These are phyloP conservation scores for Globisporangium yorkense DNA, from an alignment of 352 stramenopile genomes.

Conservation along the genomic window DNA sequence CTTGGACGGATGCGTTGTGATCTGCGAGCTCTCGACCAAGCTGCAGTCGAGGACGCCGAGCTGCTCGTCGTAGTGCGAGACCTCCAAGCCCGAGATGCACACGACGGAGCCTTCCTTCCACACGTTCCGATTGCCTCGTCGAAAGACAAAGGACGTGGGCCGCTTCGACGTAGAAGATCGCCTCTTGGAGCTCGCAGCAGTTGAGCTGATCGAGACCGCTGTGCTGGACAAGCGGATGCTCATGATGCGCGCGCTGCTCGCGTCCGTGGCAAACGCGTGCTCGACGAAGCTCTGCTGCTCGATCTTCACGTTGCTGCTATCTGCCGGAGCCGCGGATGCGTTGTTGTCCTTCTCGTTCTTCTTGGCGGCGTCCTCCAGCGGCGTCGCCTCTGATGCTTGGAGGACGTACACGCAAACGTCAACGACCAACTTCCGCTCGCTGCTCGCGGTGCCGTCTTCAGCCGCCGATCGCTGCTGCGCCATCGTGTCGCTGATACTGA, in stretches of 20 bases:
- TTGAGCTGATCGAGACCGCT: slow-evolving; percentile 16
- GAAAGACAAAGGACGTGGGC: slow-evolving; percentile 27
- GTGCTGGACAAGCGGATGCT: slow-evolving; percentile 39
- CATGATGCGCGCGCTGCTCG: slow-evolving; percentile 34
- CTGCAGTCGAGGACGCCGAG: slow-evolving; percentile 49
- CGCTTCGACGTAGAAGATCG: neutral
- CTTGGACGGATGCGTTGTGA: slow-evolving; percentile 51
- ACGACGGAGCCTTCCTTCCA: slow-evolving; percentile 53
- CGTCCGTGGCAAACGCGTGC: slow-evolving; percentile 57
- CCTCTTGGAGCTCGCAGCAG: slow-evolving; percentile 4
- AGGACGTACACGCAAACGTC: slow-evolving; percentile 53
- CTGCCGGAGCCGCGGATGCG: neutral
- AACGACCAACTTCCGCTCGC: slow-evolving; percentile 20
- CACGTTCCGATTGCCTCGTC: slow-evolving; percentile 34
- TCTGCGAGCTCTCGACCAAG: slow-evolving; percentile 45
- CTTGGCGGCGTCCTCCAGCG: slow-evolving; percentile 16
- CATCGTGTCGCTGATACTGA: slow-evolving; percentile 9
- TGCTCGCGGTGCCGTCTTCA: slow-evolving; percentile 5
- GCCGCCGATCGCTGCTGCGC: slow-evolving; percentile 10
- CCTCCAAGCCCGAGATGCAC: slow-evolving; percentile 46
- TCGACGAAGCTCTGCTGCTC: slow-evolving; percentile 24
- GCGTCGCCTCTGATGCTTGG: slow-evolving; percentile 22
- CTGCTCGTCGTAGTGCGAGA: slow-evolving; percentile 61
- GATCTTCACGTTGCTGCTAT: slow-evolving; percentile 7
- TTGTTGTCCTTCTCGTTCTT: slow-evolving; percentile 8